Percentiles rank a stretch among this genome's conserved stretches.
Conservation (phyloP, 352 stramenopile genomes). For the Globisporangium acanthophoron region DNA sequence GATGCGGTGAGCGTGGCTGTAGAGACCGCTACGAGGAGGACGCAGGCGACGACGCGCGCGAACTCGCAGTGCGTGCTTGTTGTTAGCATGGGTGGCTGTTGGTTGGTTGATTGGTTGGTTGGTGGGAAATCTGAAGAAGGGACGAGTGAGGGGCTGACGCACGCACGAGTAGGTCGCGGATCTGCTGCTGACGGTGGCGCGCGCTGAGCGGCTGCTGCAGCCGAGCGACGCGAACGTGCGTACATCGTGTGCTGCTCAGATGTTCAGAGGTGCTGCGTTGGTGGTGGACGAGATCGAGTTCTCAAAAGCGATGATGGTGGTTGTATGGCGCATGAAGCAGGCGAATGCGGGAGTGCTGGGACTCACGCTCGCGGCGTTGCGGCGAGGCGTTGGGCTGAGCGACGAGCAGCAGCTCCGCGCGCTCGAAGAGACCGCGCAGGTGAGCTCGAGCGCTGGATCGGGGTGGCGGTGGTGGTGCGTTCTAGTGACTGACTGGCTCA, state of each 20-base stretch:
- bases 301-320: too few relatives aligned
- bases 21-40: slow-evolving; percentile 5
- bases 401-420: slow-evolving; percentile 13
- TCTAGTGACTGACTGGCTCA: too few relatives aligned
- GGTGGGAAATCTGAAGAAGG: too few relatives aligned
- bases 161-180: slow-evolving; percentile 12
- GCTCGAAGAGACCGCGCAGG: slow-evolving; percentile 20
- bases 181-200: slow-evolving; percentile 24
- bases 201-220: slow-evolving; percentile 22
- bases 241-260: too few relatives aligned
- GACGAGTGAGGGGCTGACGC: background rate
- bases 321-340: too few relatives aligned
- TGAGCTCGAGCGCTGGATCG: too few relatives aligned
- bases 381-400: slow-evolving; percentile 12
- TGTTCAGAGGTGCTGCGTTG: too few relatives aligned
- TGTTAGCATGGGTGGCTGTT: too few relatives aligned
- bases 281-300: background rate
- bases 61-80: slow-evolving; percentile 11
- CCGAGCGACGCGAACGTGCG: background rate
- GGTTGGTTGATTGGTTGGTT: too few relatives aligned
- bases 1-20: background rate
- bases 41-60: slow-evolving; percentile 6
- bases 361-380: slow-evolving; percentile 18
- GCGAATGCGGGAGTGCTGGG: slow-evolving; percentile 16
- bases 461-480: too few relatives aligned